These are phyloP conservation scores for Pichia deserticola DNA, from an alignment of 805 yeast genomes.

Conservation along the genomic window DNA sequence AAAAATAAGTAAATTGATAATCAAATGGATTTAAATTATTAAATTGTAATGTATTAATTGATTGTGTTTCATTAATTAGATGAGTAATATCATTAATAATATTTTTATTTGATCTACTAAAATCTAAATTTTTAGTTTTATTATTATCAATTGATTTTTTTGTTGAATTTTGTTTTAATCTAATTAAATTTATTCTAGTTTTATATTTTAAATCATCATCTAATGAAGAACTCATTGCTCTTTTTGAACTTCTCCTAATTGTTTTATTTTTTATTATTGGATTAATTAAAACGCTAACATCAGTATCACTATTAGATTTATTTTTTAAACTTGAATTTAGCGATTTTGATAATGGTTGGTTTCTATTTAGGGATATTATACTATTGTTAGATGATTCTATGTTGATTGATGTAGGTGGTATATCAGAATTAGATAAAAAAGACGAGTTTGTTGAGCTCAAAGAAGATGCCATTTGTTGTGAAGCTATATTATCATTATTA, in stretches of 20 bases:
- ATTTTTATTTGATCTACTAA: too few species aligned
- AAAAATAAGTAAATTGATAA: slow-evolving; percentile 16
- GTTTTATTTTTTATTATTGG: too few species aligned
- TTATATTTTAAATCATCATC: slow-evolving; percentile 24
- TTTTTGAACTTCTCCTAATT: slow-evolving; percentile 17
- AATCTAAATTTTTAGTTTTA: too few species aligned
- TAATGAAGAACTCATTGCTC: slow-evolving; percentile 24
- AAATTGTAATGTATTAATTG: not conserved
- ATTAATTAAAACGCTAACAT: not conserved
- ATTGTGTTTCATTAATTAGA: too few species aligned
- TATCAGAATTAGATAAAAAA: not conserved
- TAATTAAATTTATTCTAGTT: slow-evolving; percentile 15
- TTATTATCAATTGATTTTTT: not conserved
- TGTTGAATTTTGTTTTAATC: not conserved
- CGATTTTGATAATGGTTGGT: not conserved
- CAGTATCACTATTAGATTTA: not conserved
- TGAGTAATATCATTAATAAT: too few species aligned
- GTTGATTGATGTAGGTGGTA: not conserved
- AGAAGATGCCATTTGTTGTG: not conserved
- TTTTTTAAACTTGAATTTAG: not conserved
- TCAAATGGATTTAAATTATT: slow-evolving; percentile 16
- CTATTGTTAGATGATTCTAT: not conserved
- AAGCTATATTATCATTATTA: not conserved
- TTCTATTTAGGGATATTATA: not conserved
- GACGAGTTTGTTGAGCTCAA: not conserved